Base-by-base conservation (phyloP, 192 early-diverging fungal genomes). In the Coemansia sp. region DNA sequence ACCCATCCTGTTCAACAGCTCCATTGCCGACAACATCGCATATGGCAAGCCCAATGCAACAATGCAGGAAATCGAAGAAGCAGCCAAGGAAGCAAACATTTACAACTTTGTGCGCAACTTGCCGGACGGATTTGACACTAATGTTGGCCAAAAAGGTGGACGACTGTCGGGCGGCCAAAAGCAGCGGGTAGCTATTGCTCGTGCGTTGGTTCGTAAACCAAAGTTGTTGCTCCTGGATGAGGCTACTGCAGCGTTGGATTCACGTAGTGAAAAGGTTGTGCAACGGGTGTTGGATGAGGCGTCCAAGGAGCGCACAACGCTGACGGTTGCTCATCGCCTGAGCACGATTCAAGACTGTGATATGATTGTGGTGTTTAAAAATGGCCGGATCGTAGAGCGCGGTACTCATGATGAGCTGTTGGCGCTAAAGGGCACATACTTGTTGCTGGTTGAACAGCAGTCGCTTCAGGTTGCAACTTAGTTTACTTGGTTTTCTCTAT, bases 11-110 rank as follows among this genome's bases (percentile, higher is more conserved):
- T 96, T 96, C 66, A 90, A 94, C 81, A 74, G 91, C 74, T 83
- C 87, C 25, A 89, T 98, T 66, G 83, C 82, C 31, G 93, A 96
- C 11, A 98, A 98, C 83, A 94, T 98, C 56, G 80, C 78, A 5
- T 96, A 91, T 68, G 89, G 87, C 28, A 65, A 82, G 0, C 84
- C 85, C 7, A 66, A 57, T 10, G 82, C 82, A 0, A 79, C 89
- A 4, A 69, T 84, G 55, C 70, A 77, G 44, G 83, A 89, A 59
- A 78, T 91, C 15, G 83, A 85, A 65, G 71, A 59, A 4, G 88
- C 77, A 26, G 84, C 83, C 23, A 50, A 71, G 28, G 58, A 63
- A 28, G 84, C 89, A 44, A 88, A 90, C 69, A 89, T 89, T 59
- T 82, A 89, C 62, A 63, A 69, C 31, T 88, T 88, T 64, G 68